These are phyloP conservation scores for Candida glucosophila DNA, from an alignment of 1,139 yeast genomes.

Conservation along the genomic window DNA sequence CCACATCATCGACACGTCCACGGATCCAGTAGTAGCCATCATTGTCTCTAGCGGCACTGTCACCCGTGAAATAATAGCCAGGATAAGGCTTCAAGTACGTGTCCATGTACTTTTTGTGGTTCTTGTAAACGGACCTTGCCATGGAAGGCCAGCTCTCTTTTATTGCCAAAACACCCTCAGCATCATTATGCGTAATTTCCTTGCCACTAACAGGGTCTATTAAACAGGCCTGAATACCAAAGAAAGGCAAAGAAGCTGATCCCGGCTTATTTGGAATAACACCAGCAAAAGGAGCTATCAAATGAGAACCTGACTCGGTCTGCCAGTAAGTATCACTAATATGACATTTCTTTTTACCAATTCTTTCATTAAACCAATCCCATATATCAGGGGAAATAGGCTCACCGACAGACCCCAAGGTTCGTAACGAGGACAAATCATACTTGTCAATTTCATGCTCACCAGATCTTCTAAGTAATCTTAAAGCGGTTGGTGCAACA, in stretches of 20 bases:
- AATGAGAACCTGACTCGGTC: conserved; percentile 73
- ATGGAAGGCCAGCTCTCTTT: conserved; percentile 74
- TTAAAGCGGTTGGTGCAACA: conserved; percentile 85
- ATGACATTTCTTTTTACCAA: conserved; percentile 69
- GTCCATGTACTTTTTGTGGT: conserved; percentile 58
- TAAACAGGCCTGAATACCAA: conserved; percentile 62
- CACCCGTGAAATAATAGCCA: conserved; percentile 69
- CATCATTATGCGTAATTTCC: conserved; percentile 52
- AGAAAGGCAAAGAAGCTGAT: conserved; percentile 70
- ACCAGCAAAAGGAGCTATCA: conserved; percentile 65
- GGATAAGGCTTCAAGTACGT: conserved; percentile 66
- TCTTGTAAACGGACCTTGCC: conserved; percentile 68
- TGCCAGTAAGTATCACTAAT: conserved; percentile 81
- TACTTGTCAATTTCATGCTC: conserved; percentile 53
- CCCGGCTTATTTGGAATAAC: conserved; percentile 75
- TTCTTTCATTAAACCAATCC: conserved; percentile 82
- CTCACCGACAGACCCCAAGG: conserved; percentile 83
- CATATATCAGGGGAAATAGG: conserved; percentile 91
- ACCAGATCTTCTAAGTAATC: conserved; percentile 80
- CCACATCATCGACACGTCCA: conserved; percentile 80
- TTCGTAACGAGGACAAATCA: conserved; percentile 60
- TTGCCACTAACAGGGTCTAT: conserved; percentile 67
- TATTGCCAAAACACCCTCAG: conserved; percentile 69
- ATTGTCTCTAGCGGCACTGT: conserved; percentile 72
- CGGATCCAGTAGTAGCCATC: conserved; percentile 76